Conservation (phyloP, 768 basidiomycete species). For the Mycena floridula region DNA sequence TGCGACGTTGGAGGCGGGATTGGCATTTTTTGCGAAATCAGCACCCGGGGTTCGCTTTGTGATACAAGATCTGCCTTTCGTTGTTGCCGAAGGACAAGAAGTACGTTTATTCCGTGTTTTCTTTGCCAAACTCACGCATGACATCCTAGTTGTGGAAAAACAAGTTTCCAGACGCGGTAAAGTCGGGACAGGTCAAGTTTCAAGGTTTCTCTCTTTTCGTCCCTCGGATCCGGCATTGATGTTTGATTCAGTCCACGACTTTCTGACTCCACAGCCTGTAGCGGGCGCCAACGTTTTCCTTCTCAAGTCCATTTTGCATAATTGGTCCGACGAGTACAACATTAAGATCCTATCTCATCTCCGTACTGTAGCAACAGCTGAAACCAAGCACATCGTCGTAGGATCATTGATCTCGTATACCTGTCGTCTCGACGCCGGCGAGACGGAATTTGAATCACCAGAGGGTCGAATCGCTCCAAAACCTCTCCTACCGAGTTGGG, state of each 20-base stretch:
- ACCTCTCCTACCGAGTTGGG: too few species aligned
- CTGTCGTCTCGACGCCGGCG: too few species aligned
- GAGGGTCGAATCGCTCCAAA: too few species aligned
- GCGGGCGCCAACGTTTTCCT: constrained; percentile 34
- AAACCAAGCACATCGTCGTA: too few species aligned
- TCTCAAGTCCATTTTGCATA: constrained; percentile 40
- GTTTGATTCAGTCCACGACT: constrained; percentile 39
- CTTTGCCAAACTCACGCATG: not conserved
- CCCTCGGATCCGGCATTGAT: not conserved
- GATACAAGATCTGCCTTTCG: not conserved
- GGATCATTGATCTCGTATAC: too few species aligned
- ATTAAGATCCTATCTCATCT: constrained; percentile 36
- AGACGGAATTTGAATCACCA: too few species aligned
- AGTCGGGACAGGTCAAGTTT: not conserved
- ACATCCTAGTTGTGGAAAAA: not conserved
- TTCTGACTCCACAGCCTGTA: constrained; percentile 38
- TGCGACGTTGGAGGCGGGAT: not conserved
- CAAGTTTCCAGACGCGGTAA: not conserved
- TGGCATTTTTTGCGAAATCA: not conserved
- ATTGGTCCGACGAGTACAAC: constrained; percentile 39
- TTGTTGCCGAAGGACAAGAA: not conserved
- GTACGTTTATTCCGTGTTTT: not conserved
- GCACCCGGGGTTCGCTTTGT: not conserved
- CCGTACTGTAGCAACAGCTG: constrained; percentile 26
- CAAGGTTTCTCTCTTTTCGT: not conserved